Conservation (phyloP, 164 flowering plant species). For the Aristolochia contorta region DNA sequence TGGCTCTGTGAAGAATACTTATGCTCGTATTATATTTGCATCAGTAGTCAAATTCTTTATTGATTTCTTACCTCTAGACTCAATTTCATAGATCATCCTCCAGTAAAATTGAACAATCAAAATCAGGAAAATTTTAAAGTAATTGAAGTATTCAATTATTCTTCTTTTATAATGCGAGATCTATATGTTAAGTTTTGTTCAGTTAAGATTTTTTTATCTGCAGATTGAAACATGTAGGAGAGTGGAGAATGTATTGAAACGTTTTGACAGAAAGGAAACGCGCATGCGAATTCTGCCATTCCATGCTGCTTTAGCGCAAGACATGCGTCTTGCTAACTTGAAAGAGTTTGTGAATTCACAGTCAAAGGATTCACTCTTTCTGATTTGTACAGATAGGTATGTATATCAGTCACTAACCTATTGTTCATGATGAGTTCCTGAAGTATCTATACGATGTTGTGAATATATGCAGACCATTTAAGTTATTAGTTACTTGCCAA, state of each 20-base stretch:
- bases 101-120: too few relatives aligned
- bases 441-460: too few relatives aligned
- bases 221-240: constrained; percentile 97
- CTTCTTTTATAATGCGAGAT: neutral
- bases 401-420: too few relatives aligned
- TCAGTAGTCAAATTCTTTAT: too few relatives aligned
- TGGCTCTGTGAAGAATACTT: too few relatives aligned
- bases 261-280: constrained; percentile 60
- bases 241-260: constrained; percentile 77
- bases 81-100: too few relatives aligned
- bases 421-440: too few relatives aligned
- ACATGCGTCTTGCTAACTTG: constrained; percentile 57
- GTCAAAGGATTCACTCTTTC: constrained; percentile 34
- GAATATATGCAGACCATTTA: neutral
- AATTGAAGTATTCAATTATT: too few relatives aligned
- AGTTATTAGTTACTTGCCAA: neutral
- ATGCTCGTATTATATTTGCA: too few relatives aligned
- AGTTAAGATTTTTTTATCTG: neutral
- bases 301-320: constrained; percentile 85
- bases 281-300: constrained; percentile 61
- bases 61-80: too few relatives aligned
- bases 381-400: constrained; percentile 95
- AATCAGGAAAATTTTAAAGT: too few relatives aligned
- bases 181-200: neutral
- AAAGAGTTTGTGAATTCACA: constrained; percentile 50